Evolutionary conservation across 2,329 filamentous ascomycete genomes (phyloP), one percentile per base, ranked within the genome.

Genomic region (Fusarium nisikadoi): DNA sequence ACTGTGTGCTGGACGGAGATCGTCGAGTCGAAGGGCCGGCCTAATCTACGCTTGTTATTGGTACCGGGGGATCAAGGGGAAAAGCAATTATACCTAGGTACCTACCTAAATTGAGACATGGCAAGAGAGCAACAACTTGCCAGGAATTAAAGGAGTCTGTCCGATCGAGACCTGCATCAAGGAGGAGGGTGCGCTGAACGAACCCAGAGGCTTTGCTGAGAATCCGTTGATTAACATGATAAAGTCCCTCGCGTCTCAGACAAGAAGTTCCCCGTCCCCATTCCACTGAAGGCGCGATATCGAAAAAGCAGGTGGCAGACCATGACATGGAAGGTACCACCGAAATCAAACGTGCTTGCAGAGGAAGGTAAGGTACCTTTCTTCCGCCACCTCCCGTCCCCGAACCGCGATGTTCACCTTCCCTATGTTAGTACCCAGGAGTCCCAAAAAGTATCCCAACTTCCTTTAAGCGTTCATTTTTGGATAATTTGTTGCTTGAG

Each of bases 261-360:
- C 54, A 50, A 38, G 20, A 46, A 53, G 27, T 38, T 29, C 31
- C 29, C 29, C 23, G 17, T 47, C 46, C 45, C 39, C 53, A 27
- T 42, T 33, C 31, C 39, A 43, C 42, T 31, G 61, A 60, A 69
- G 39, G 69, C 45, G 58, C 56, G 41, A 60, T 46, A 43, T 29
- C 20, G 25, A 29, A 29, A 39, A 53, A 53, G 35, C 42, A 38
- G 55, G 52, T 61, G 54, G 63, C 50, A 68, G 63, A 39, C 16
- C 36, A 43, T 68, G 46, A 55, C 38, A 41, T 42, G 41, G 19
- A 56, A 56, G 19, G n/a, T 14, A 33, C 39, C 25, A 61, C 39
- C 39, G 64, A 54, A 74, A 72, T 68, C 71, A 74, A 72, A 74
- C 53, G 46, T 61, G 49, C 43, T 58, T 65, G 38, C 54, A 41